Percentiles rank a stretch among this genome's conserved stretches.
These are phyloP conservation scores for Hebeloma cylindrosporum DNA, from an alignment of 768 basidiomycete genomes.

Conservation along the genomic window DNA sequence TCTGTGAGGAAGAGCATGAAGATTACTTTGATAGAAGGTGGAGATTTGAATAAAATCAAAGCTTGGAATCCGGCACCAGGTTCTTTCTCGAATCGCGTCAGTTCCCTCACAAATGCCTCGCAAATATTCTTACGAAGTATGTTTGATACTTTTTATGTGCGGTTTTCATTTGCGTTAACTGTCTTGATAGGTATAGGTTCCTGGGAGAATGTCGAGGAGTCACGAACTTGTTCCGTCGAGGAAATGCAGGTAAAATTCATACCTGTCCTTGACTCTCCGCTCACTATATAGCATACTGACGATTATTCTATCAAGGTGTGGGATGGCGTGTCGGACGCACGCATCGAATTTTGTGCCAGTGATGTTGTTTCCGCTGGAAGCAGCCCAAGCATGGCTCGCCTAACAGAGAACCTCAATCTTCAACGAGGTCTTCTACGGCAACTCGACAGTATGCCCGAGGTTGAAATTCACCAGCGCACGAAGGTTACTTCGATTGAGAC, in stretches of 20 bases:
- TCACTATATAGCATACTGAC: background rate
- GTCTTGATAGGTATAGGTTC: constrained; percentile 64
- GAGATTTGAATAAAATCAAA: constrained; percentile 66
- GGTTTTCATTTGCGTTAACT: constrained; percentile 6
- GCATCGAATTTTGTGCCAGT: constrained; percentile 67
- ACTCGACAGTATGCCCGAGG: constrained; percentile 48
- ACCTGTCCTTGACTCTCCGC: too few species aligned
- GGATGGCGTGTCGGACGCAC: constrained; percentile 86
- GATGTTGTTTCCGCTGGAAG: constrained; percentile 37
- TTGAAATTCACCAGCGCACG: constrained; percentile 69
- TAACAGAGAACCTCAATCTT: constrained; percentile 92
- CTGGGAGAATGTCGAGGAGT: constrained; percentile 75
- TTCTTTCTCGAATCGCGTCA: constrained; percentile 79
- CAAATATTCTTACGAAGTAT: constrained; percentile 65
- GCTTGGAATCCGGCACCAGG: constrained; percentile 60
- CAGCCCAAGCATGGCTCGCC: constrained; percentile 62
- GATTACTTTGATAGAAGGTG: constrained; percentile 80
- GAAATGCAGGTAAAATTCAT: constrained; percentile 71
- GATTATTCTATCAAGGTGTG: constrained; percentile 58
- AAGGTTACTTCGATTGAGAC: constrained; percentile 71
- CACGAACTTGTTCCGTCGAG: constrained; percentile 70
- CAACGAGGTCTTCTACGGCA: constrained; percentile 79
- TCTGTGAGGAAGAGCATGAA: constrained; percentile 51
- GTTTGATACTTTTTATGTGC: constrained; percentile 3
- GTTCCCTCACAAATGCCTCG: constrained; percentile 80